A percentile compares a stretch with the other conserved stretches of the same genome.
These are phyloP conservation scores for Cercospora sp. DNA, from an alignment of 2,329 filamentous ascomycete species.

Conservation along the genomic window DNA sequence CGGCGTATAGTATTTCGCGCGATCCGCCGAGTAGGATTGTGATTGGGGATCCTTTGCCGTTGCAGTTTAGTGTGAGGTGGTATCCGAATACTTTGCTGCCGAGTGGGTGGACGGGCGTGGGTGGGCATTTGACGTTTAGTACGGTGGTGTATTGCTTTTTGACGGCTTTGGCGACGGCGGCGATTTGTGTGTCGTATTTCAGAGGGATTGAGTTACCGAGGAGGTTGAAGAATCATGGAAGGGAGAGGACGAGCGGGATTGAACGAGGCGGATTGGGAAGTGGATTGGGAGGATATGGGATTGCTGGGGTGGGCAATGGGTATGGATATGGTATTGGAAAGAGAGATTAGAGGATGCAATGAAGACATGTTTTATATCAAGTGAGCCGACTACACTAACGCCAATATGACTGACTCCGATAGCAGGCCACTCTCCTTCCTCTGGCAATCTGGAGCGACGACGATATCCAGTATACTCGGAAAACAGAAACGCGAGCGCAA, in stretches of 20 bases:
- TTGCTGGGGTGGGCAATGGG: slow-evolving; percentile 41
- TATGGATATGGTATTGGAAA: slow-evolving; percentile 45
- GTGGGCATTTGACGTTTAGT: slow-evolving; percentile 52
- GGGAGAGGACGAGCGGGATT: slow-evolving; percentile 49
- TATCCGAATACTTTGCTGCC: slow-evolving; percentile 74
- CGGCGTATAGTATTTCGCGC: slow-evolving; percentile 76
- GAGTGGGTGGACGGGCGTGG: slow-evolving; percentile 53
- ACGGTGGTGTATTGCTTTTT: slow-evolving; percentile 53
- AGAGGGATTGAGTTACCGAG: slow-evolving; percentile 54
- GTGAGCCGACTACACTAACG: background rate
- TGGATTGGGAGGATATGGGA: slow-evolving; percentile 44
- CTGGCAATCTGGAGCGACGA: background rate
- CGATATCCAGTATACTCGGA: background rate
- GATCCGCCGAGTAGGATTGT: slow-evolving; percentile 64
- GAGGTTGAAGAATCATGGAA: slow-evolving; percentile 57
- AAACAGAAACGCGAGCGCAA: background rate
- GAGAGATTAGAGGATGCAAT: slow-evolving; percentile 40
- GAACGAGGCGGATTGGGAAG: slow-evolving; percentile 40
- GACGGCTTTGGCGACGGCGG: slow-evolving; percentile 50
- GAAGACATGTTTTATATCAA: background rate
- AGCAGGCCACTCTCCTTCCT: background rate
- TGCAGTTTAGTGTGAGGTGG: slow-evolving; percentile 83
- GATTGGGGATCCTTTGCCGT: slow-evolving; percentile 79
- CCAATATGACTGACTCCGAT: background rate
- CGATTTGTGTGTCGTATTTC: slow-evolving; percentile 57